Evolutionary conservation across 2,329 filamentous ascomycete genomes (phyloP).

Genomic region (Paecilomyces sp.): DNA sequence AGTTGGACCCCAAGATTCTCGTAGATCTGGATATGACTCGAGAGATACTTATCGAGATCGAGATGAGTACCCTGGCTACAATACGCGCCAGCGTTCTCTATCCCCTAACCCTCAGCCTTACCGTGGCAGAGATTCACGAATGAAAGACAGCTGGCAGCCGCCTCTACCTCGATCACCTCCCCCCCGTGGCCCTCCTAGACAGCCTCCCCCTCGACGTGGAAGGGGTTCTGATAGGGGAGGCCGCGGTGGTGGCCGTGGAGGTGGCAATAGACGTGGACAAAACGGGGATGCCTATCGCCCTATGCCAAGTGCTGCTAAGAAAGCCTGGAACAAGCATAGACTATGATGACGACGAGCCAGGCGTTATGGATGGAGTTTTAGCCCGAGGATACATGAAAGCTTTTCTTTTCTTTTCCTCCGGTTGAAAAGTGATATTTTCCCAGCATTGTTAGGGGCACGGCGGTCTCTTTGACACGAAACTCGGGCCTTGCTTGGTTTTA

Average conservation of each 20-base stretch:
- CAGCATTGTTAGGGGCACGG: background rate
- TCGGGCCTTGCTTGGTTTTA: background rate
- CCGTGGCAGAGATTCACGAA: slow-evolving; percentile 8
- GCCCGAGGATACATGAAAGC: background rate
- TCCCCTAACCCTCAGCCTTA: slow-evolving; percentile 19
- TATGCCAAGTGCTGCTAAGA: slow-evolving; percentile 23
- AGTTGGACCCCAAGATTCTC: slow-evolving; percentile 10
- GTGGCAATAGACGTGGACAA: slow-evolving; percentile 2
- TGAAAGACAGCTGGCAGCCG: slow-evolving; percentile 14
- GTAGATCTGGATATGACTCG: slow-evolving; percentile 1
- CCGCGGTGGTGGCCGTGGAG: slow-evolving; percentile 12
- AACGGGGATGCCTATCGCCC: slow-evolving; percentile 21
- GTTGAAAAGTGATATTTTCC: background rate
- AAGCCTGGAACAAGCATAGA: slow-evolving; percentile 24
- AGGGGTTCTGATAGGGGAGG: slow-evolving; percentile 9
- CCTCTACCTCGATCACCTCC: slow-evolving; percentile 14
- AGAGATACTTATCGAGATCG: slow-evolving; percentile 18
- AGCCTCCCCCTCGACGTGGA: slow-evolving; percentile 5
- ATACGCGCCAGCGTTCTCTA: slow-evolving; percentile 22
- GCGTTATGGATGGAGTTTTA: background rate
- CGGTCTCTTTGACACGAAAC: background rate
- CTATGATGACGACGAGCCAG: slow-evolving; percentile 10
- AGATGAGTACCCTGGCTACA: slow-evolving; percentile 15
- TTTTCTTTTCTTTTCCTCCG: background rate
- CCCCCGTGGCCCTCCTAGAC: slow-evolving; percentile 7